Base-by-base conservation (phyloP, 306 rosid species). In the Cucurbita moschata region DNA sequence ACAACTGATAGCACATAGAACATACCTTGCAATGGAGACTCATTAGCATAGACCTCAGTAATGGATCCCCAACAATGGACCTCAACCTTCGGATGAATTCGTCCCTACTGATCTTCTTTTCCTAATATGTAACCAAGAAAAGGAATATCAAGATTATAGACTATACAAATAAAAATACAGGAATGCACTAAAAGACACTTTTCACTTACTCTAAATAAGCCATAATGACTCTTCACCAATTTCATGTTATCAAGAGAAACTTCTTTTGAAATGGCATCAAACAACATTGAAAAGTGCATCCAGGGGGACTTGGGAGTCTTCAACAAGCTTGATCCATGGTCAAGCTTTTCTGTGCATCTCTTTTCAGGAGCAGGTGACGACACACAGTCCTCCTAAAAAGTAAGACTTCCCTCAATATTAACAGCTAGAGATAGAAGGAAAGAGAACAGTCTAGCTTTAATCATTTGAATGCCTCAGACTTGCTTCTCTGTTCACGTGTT, bases 241-340 rank as follows among this genome's bases (percentile, higher is more conserved):
- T 74, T 78, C 97, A 85, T 85, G 60, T 43, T 63, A 30, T 73
- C 59, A 39, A 84, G 53, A 83, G 87, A 67, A 80, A 90, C 88
- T 76, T 43, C 75, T 35, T 61, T 59, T 69, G 81, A 79, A 71
- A 93, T 86, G 52, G 97, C 96, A 72, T 77, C 79, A 81, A 93
- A 84, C 72, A 92, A 80, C 85, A 76, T 71, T 19, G 93, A 81
- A 65, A 92, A 83, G 69, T 96, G 96, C 87, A 92, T 82, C 91
- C 92, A 90, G 11, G 98, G 93, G 15, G 96, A 92, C 72, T 73
- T 83, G 1, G 96, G 98, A 83, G 71, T 57, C 79, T 71, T 88
- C 73, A 53, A 58, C 15, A 81, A 15, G 63, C 79, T 78, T 10
- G 67, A 75, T 23, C 72, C 80, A 8, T n/a, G 63, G 39, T 43